Percentiles rank a stretch among this genome's conserved stretches.
These are phyloP conservation scores for Fusarium miscanthi DNA, from an alignment of 2,329 filamentous ascomycete genomes.

Conservation along the genomic window DNA sequence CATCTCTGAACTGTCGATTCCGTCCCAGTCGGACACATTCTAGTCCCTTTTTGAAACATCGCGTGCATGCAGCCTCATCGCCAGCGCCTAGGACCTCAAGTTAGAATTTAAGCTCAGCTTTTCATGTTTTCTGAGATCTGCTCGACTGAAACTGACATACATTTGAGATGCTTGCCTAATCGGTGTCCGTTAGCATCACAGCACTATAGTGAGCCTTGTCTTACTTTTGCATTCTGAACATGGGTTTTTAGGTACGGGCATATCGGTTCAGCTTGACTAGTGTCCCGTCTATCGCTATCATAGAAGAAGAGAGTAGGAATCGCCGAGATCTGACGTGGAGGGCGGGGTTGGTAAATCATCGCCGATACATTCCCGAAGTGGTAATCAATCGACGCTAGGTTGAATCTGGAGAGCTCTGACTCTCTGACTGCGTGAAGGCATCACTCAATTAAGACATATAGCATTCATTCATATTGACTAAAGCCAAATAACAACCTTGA, in stretches of 20 bases:
- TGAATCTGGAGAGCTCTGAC: neutral
- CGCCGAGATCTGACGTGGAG: neutral
- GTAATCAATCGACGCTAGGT: neutral
- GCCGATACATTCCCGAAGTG: neutral
- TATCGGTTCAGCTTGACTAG: neutral
- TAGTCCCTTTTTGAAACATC: conserved; percentile 24
- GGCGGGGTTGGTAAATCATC: neutral
- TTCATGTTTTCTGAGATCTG: fast-evolving
- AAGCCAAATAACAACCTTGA: too few relatives aligned
- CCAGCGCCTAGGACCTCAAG: conserved; percentile 14
- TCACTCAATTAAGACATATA: too few relatives aligned
- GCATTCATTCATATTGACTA: too few relatives aligned
- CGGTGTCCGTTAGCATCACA: neutral
- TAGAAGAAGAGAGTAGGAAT: neutral
- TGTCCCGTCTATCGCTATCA: fast-evolving
- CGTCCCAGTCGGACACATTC: conserved; percentile 23
- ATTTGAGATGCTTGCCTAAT: conserved; percentile 40
- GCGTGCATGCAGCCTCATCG: neutral
- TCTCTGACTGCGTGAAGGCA: too few relatives aligned
- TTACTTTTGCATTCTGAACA: conserved; percentile 38
- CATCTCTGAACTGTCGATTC: conserved; percentile 28
- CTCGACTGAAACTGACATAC: neutral
- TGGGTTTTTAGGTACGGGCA: conserved; percentile 30
- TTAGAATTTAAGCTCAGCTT: fast-evolving
- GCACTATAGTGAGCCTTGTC: fast-evolving